Conservation (phyloP, 2,329 filamentous ascomycete species). For the Fusarium napiforme region DNA sequence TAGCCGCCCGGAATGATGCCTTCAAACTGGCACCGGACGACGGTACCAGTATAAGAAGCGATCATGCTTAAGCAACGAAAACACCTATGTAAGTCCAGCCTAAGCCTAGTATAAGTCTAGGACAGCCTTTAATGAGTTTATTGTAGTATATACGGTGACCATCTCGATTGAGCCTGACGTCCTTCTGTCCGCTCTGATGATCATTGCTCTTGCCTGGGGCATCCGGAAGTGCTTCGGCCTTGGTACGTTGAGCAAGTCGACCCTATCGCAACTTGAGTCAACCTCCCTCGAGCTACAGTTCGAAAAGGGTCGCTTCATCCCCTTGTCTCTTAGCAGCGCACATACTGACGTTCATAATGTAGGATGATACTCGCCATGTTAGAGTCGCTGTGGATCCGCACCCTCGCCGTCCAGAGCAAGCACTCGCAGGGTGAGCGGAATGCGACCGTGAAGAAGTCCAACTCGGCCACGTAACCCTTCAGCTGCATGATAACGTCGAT, state of each 20-base stretch:
- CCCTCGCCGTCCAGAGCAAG: too few relatives aligned
- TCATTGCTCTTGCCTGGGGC: background rate
- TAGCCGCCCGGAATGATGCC: background rate
- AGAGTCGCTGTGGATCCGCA: too few relatives aligned
- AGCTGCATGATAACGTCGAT: too few relatives aligned
- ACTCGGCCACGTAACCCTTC: fast-evolving
- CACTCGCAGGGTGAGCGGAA: too few relatives aligned
- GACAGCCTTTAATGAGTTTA: fast-evolving
- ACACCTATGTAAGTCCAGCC: fast-evolving
- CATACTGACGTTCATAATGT: too few relatives aligned
- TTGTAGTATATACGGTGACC: background rate
- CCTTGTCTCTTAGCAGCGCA: too few relatives aligned
- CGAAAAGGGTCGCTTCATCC: too few relatives aligned
- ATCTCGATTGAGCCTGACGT: too few relatives aligned
- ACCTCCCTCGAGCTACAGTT: too few relatives aligned
- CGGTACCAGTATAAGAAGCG: background rate
- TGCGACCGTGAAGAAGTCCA: fast-evolving
- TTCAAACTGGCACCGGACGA: background rate
- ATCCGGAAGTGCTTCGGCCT: background rate
- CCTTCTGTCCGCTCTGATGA: fast-evolving
- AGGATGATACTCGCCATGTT: too few relatives aligned
- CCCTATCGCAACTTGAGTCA: background rate
- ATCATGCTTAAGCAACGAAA: too few relatives aligned
- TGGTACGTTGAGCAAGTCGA: background rate
- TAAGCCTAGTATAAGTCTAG: background rate